Percentiles rank a stretch among this genome's conserved stretches.
Evolutionary conservation across 2,329 filamentous ascomycete genomes (phyloP).

Genomic region (Aspergillus costaricaensis): DNA sequence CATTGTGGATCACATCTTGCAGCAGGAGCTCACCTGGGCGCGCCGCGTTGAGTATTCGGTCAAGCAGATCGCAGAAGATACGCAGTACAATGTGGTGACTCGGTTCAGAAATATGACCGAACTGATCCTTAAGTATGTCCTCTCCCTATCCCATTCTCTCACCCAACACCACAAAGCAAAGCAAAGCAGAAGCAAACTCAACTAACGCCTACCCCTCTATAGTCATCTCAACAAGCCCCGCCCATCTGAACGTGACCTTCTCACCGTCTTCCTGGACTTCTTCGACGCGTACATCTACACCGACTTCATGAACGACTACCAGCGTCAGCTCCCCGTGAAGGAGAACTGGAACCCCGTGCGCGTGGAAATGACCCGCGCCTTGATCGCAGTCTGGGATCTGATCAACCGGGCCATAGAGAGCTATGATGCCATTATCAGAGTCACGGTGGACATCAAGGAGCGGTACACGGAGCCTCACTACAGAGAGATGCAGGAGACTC

Average conservation of each 20-base stretch:
- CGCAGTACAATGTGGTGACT: slow-evolving; percentile 2
- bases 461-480: slow-evolving; percentile 18
- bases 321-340: slow-evolving; percentile 20
- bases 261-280: slow-evolving; percentile 25
- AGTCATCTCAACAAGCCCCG: slow-evolving; percentile 26
- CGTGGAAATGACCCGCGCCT: slow-evolving; percentile 14
- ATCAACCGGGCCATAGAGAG: slow-evolving; percentile 23
- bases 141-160: background rate
- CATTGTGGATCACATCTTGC: slow-evolving; percentile 19
- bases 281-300: slow-evolving; percentile 31
- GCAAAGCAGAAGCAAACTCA: background rate
- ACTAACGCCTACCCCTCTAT: background rate
- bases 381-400: slow-evolving; percentile 24
- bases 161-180: background rate
- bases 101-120: slow-evolving; percentile 22
- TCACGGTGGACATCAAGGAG: slow-evolving; percentile 17
- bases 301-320: slow-evolving; percentile 24
- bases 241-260: slow-evolving; percentile 23
- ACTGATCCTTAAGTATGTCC: slow-evolving; percentile 25
- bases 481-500: slow-evolving; percentile 10
- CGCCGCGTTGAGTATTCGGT: slow-evolving; percentile 15
- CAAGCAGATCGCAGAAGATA: slow-evolving; percentile 10
- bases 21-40: slow-evolving; percentile 14
- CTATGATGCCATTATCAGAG: slow-evolving; percentile 21
- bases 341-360: slow-evolving; percentile 10